These are phyloP conservation scores for Colletotrichum limetticola DNA, from an alignment of 2,329 filamentous ascomycete species.

Conservation along the genomic window DNA sequence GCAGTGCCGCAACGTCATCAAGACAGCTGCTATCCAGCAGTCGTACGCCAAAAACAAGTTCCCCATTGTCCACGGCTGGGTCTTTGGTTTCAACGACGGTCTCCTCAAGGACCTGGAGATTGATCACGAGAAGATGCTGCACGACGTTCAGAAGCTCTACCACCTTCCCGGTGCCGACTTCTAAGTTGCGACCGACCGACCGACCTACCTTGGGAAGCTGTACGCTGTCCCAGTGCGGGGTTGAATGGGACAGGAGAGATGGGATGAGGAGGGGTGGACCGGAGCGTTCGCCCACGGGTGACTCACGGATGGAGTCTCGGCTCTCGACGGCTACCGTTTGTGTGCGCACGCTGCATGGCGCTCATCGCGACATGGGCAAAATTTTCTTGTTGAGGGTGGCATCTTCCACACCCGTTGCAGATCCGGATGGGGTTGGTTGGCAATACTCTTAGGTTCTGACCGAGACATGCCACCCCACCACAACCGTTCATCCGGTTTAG, in stretches of 20 bases:
- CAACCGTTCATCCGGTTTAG: conserved; percentile 21
- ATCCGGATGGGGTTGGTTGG: conserved; percentile 27
- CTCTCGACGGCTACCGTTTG: neutral
- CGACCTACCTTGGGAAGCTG: too few relatives aligned
- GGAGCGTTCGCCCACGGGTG: neutral
- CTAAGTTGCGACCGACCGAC: neutral
- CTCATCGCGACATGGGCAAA: conserved; percentile 11
- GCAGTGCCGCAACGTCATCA: conserved; percentile 81
- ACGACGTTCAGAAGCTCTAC: conserved; percentile 73
- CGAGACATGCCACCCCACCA: conserved; percentile 25
- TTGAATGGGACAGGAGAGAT: neutral
- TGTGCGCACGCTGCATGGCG: neutral
- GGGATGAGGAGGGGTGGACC: neutral
- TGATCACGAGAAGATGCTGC: conserved; percentile 69
- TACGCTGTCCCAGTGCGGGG: conserved; percentile 1
- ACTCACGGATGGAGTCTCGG: conserved; percentile 11
- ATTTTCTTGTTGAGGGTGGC: conserved; percentile 32
- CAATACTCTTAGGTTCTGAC: conserved; percentile 8
- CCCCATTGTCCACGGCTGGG: conserved; percentile 79
- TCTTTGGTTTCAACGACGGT: conserved; percentile 76
- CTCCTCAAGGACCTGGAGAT: conserved; percentile 73
- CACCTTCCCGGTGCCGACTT: conserved; percentile 54
- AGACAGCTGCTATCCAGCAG: conserved; percentile 84
- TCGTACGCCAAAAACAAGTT: conserved; percentile 71
- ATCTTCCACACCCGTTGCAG: conserved; percentile 12